Percentiles rank a stretch among this genome's conserved stretches.
phyloP scores from a whole-genome alignment of 179 eudicot species.

The Carnegiea gigantea region DNA sequence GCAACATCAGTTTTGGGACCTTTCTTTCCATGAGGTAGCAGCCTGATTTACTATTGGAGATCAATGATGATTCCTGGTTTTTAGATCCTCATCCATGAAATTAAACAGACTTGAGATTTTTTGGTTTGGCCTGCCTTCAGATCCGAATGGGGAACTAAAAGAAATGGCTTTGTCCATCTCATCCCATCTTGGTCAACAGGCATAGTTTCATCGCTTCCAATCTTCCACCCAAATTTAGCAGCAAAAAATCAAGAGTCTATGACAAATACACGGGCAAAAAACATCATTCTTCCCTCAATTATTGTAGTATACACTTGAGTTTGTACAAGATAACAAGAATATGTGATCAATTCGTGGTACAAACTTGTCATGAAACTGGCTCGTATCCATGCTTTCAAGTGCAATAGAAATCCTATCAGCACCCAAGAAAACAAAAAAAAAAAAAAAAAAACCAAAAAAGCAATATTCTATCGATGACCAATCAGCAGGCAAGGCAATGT shows the following conservation, averaged over 20 bases:
- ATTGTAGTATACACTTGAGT: background rate
- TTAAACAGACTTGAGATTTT: no score
- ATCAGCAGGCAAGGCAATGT: constrained; percentile 2
- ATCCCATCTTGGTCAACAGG: no score
- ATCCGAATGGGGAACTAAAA: no score
- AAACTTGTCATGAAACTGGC: background rate
- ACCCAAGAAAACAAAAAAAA: no score
- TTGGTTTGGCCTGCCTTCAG: no score
- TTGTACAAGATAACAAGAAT: background rate
- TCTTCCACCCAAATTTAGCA: background rate
- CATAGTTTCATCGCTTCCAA: background rate
- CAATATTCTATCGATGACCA: background rate
- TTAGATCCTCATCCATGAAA: no score
- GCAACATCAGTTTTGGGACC: background rate
- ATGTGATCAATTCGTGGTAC: background rate
- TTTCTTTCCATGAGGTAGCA: no score
- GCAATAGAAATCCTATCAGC: background rate
- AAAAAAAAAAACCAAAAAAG: background rate
- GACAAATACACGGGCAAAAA: background rate
- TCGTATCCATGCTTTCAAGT: background rate
- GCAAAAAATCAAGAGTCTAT: background rate
- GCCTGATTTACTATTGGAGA: no score
- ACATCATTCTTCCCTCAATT: background rate
- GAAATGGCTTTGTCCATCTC: no score
- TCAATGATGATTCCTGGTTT: no score